Evolutionary conservation across 495 filamentous ascomycete species (phyloP).

Genomic region (Aspergillus egyptiacus): DNA sequence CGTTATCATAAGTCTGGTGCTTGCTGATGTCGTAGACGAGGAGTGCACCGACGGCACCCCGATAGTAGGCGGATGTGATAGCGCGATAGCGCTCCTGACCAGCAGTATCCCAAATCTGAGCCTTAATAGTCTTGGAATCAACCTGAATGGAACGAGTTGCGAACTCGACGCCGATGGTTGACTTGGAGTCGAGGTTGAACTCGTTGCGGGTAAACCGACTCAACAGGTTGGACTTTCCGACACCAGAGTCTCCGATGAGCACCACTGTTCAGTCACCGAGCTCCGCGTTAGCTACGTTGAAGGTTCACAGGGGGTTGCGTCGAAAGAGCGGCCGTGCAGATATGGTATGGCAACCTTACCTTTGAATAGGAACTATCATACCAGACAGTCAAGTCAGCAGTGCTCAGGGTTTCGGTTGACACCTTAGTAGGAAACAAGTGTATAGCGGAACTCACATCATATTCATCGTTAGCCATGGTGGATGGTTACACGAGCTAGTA

Average conservation of each 20-base stretch:
- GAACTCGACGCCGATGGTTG: conserved; percentile 99
- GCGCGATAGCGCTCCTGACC: conserved; percentile 98
- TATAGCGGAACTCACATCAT: conserved; percentile 76
- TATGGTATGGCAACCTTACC: conserved; percentile 50
- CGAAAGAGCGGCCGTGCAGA: conserved; percentile 10
- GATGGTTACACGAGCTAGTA: conserved; percentile 19
- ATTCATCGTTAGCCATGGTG: conserved; percentile 98
- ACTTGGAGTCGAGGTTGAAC: conserved; percentile 99
- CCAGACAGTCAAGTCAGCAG: conserved; percentile 19
- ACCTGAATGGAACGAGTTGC: conserved; percentile 98
- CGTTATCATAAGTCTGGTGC: conserved; percentile 98
- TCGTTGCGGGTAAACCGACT: conserved; percentile 99
- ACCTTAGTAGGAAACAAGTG: background rate
- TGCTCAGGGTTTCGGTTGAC: background rate
- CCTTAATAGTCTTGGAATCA: conserved; percentile 99
- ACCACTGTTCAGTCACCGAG: conserved; percentile 59
- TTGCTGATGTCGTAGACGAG: conserved; percentile 99
- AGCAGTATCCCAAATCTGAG: conserved; percentile 99
- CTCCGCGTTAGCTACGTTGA: conserved; percentile 19
- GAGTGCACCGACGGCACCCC: conserved; percentile 93
- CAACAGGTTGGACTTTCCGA: conserved; percentile 99
- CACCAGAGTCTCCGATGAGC: conserved; percentile 96
- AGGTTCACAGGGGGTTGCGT: background rate
- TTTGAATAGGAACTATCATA: conserved; percentile 98
- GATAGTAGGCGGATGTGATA: conserved; percentile 98